These are phyloP conservation scores for Sodiomyces alkalinus DNA, from an alignment of 2,329 filamentous ascomycete species.

Conservation along the genomic window DNA sequence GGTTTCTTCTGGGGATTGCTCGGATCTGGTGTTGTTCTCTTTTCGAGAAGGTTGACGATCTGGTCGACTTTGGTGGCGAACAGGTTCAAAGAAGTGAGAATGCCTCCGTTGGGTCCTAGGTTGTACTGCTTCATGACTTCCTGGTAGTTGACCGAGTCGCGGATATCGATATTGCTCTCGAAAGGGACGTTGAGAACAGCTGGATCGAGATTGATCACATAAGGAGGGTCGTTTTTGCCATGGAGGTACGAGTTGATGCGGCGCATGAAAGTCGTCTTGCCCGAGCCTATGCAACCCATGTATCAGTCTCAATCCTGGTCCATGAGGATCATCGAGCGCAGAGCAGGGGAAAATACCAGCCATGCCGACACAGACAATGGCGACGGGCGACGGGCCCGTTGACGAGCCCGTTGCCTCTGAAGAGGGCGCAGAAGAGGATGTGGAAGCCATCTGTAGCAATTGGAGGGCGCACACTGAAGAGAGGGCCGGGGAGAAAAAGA, in stretches of 20 bases:
- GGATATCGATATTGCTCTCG: slow-evolving; percentile 95
- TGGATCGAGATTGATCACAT: slow-evolving; percentile 94
- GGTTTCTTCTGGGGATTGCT: slow-evolving; percentile 43
- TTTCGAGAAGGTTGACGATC: slow-evolving; percentile 77
- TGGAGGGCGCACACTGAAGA: too few species aligned
- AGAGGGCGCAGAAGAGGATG: slow-evolving; percentile 16
- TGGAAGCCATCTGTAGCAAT: slow-evolving; percentile 5
- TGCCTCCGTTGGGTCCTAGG: slow-evolving; percentile 90
- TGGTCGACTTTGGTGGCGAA: slow-evolving; percentile 98
- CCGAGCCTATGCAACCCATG: too few species aligned
- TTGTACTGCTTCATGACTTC: slow-evolving; percentile 99
- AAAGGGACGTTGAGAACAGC: slow-evolving; percentile 89
- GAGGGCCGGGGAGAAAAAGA: slow-evolving; percentile 1
- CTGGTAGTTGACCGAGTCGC: slow-evolving; percentile 97
- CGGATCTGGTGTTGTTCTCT: slow-evolving; percentile 55
- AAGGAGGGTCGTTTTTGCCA: slow-evolving; percentile 63
- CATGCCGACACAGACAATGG: slow-evolving; percentile 94
- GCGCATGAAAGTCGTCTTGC: slow-evolving; percentile 99
- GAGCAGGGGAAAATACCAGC: slow-evolving; percentile 42
- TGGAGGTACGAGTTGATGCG: slow-evolving; percentile 91
- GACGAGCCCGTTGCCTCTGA: too few species aligned
- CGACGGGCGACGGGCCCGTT: slow-evolving; percentile 53
- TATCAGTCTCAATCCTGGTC: too few species aligned
- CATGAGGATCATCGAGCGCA: too few species aligned
- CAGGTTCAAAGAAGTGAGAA: slow-evolving; percentile 86